A percentile compares a stretch with the other conserved stretches of the same genome.
phyloP scores from a whole-genome alignment of 192 early-diverging fungal species.

The Backusella parvicylindrica region DNA sequence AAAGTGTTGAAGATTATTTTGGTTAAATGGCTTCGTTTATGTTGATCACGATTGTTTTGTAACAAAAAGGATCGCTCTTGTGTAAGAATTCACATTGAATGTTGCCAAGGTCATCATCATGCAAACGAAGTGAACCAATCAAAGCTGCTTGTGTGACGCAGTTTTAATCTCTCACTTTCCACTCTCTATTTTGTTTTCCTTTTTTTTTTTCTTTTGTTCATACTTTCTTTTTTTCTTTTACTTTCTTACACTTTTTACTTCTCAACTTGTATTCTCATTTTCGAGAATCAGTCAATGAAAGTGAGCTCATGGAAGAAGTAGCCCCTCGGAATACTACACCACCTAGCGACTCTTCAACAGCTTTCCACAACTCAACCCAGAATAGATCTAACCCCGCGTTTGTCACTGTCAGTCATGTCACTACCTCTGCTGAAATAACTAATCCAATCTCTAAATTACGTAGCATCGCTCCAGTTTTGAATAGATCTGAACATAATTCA shows the following conservation, averaged over 20 bases:
- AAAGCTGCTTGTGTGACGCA: conserved; percentile 19
- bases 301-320: conserved; percentile 12
- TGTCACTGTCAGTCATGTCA: conserved; percentile 10
- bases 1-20: not conserved
- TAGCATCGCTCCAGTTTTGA: not conserved
- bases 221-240: conserved; percentile 8
- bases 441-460: not conserved
- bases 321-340: conserved; percentile 2
- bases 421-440: conserved; percentile 6
- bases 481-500: not conserved
- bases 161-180: not conserved
- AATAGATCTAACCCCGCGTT: not conserved
- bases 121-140: conserved; percentile 8
- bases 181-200: not conserved
- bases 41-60: not conserved
- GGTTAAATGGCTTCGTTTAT: not conserved
- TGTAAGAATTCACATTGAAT: not conserved
- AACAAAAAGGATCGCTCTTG: conserved; percentile 1
- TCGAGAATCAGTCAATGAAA: conserved; percentile 9
- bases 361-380: not conserved
- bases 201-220: not conserved
- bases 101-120: not conserved
- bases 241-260: not conserved
- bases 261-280: not conserved
- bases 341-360: not conserved